Evolutionary conservation across 345 rosid species (phyloP).

Genomic region (Pugionium dolabratum): DNA sequence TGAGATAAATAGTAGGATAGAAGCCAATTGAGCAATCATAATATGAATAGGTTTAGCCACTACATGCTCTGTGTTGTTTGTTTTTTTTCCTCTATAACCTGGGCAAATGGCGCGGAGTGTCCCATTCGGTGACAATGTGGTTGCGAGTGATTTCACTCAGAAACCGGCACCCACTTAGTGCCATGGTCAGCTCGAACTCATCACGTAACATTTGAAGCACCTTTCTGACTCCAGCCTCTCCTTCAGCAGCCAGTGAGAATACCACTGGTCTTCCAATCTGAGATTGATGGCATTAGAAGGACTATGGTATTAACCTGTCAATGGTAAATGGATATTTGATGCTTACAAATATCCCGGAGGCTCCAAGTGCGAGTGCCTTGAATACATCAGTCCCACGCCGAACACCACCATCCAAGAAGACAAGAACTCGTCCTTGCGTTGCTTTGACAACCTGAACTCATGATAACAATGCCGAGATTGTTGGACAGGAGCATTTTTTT

Average conservation of each 20-base stretch:
- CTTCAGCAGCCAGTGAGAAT: constrained; percentile 81
- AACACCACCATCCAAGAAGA: constrained; percentile 85
- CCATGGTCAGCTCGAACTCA: constrained; percentile 85
- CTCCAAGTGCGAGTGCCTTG: constrained; percentile 87
- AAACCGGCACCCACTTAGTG: constrained; percentile 74
- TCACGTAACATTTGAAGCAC: constrained; percentile 75
- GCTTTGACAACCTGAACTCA: constrained; percentile 69
- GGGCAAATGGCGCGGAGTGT: constrained; percentile 47
- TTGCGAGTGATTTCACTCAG: constrained; percentile 74
- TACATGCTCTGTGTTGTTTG: constrained; percentile 14
- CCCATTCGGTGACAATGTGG: constrained; percentile 72
- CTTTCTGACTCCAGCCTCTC: constrained; percentile 71
- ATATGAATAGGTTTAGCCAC: constrained; percentile 23
- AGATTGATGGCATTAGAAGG: not conserved
- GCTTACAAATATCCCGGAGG: constrained; percentile 85
- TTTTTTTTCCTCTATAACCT: constrained; percentile 37
- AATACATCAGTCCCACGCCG: constrained; percentile 89
- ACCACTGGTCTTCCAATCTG: constrained; percentile 91
- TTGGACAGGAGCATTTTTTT: not conserved
- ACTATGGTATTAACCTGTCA: not conserved
- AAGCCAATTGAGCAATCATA: constrained; percentile 21
- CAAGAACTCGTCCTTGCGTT: constrained; percentile 74
- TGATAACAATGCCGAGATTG: not conserved
- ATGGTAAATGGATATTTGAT: not conserved
- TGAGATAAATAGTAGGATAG: constrained; percentile 8